Base-by-base conservation (phyloP, 805 yeast genomes). In the Ogataea pini region DNA sequence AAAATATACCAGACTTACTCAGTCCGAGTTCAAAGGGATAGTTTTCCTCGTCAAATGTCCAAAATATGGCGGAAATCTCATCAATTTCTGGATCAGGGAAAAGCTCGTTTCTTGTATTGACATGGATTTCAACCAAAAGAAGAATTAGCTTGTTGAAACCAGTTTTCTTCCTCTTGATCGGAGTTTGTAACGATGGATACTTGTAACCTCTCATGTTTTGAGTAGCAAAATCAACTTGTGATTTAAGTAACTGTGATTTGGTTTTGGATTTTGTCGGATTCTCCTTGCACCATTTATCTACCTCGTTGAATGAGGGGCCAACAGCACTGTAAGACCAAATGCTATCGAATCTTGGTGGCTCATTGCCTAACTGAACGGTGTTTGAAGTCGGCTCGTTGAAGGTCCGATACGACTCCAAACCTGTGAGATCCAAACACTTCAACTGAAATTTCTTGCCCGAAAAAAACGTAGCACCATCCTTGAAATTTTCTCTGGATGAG, bases 111-210 rank as follows among this genome's bases (percentile, higher is more conserved):
- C 80, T 62, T 0, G 85, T 77, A 37, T 76, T 76, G 0, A 78
- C 82, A 64, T 85, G 91, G 0, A 89, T 61, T 58, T 92, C 98
- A 46, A 89, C 53, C 5, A 77, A 70, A 28, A 90, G 65, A n/a
- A 80, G 72, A 0, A 85, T 73, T 58, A 90, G 59, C 20, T 75
- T 69, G 42, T 72, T 73, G 50, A 71, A 77, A 2, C 73, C 46
- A 60, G 65, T 55, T 70, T 64, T 34, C 58, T 62, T 31, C 65
- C 70, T 52, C 63, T 68, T 31, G 37, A 57, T 46, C 22, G 66
- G 57, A 1, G 60, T 55, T 39, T 55, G 58, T 7, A 62, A 43
- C 0, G 76, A 64, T 2, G 65, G 57, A 48, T 63, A 75, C 37
- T 79, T 75, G 52, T 63, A 72, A 44, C 64, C 71, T 33, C 67